Conservation (phyloP, 225 moss, liverwort and hornwort species). For the Straminergon stramineum region DNA sequence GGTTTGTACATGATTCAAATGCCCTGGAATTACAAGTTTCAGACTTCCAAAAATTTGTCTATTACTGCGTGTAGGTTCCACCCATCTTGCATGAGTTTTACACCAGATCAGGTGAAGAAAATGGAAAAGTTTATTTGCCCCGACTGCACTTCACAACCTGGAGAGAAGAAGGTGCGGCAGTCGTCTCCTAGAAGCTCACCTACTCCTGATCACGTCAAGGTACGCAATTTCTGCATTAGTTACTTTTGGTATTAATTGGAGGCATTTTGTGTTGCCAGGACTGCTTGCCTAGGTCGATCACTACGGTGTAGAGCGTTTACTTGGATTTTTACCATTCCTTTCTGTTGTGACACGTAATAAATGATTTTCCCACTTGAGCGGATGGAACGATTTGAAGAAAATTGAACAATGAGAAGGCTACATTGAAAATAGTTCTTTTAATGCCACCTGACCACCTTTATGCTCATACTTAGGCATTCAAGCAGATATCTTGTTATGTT, state of each 20-base stretch:
- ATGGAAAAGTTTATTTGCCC: constrained; percentile 90
- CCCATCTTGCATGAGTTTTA: constrained; percentile 83
- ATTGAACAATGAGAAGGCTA: neutral
- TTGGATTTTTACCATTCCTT: neutral
- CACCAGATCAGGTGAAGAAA: constrained; percentile 86
- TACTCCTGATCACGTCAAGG: constrained; percentile 61
- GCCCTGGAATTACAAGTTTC: neutral
- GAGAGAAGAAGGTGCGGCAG: constrained; percentile 71
- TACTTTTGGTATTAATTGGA: neutral
- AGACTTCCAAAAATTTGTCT: neutral
- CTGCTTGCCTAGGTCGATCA: neutral
- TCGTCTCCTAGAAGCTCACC: constrained; percentile 65
- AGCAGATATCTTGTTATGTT: neutral
- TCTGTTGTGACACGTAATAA: neutral
- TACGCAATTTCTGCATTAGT: constrained; percentile 14
- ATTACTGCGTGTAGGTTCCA: constrained; percentile 65
- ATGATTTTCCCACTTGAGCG: neutral
- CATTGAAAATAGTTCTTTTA: neutral
- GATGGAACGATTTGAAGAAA: neutral
- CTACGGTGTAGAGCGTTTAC: neutral
- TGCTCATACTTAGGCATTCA: neutral
- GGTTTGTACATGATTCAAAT: neutral
- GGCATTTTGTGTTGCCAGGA: neutral
- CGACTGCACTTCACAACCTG: constrained; percentile 71
- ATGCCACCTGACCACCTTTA: neutral